Evolutionary conservation across 2,329 filamentous ascomycete species (phyloP).

Genomic region (Monosporascus sp.): DNA sequence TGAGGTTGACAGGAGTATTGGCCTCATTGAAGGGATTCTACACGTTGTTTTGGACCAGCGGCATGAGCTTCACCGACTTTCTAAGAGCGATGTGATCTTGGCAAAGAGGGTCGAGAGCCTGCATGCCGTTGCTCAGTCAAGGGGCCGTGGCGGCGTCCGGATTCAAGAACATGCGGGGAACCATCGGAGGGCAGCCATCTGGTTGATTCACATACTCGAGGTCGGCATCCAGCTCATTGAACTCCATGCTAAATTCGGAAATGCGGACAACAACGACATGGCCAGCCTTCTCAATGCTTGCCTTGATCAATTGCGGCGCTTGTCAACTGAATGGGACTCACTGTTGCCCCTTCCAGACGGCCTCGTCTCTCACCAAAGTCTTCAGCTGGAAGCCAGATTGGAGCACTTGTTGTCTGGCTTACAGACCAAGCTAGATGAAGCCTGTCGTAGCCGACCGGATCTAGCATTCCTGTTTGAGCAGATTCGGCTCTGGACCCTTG

Average conservation of each 20-base stretch:
- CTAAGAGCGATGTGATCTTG: conserved; percentile 35
- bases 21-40: conserved; percentile 82
- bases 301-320: conserved; percentile 41
- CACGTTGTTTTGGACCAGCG: conserved; percentile 60
- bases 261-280: conserved; percentile 40
- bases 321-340: conserved; percentile 36
- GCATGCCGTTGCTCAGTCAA: conserved; percentile 25
- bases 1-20: conserved; percentile 73
- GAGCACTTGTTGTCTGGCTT: conserved; percentile 34
- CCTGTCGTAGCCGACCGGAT: conserved; percentile 47
- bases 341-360: conserved; percentile 46
- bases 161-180: conserved; percentile 14
- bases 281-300: conserved; percentile 44
- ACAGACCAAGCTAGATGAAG: conserved; percentile 35
- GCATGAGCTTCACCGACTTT: conserved; percentile 37
- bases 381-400: conserved; percentile 30
- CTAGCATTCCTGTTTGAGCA: conserved; percentile 63
- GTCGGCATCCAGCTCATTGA: conserved; percentile 58
- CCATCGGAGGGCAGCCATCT: conserved; percentile 36
- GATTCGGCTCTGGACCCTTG: conserved; percentile 58
- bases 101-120: conserved; percentile 32
- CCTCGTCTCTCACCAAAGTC: conserved; percentile 38
- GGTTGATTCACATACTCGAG: conserved; percentile 66
- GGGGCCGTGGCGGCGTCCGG: conserved; percentile 14
- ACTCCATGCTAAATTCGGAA: conserved; percentile 63